phyloP scores from a whole-genome alignment of 805 yeast species.

The Torulaspora delbrueckii region DNA sequence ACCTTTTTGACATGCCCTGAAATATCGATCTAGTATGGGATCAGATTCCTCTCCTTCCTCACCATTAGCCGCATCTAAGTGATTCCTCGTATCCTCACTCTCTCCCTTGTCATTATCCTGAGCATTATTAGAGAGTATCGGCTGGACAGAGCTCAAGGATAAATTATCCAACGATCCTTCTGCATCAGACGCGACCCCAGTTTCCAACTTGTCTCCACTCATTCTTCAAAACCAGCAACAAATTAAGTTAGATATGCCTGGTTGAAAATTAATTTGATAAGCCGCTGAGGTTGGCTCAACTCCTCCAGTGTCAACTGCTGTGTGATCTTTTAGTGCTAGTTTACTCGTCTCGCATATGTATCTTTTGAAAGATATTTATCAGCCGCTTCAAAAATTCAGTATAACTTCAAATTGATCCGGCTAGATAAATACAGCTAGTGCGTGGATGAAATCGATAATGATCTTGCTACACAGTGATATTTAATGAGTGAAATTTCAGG shows the following conservation, averaged over 20 bases:
- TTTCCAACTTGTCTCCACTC: background rate
- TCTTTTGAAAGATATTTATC: background rate
- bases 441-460: background rate
- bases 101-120: background rate
- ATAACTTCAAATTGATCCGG: background rate
- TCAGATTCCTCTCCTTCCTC: conserved; percentile 3
- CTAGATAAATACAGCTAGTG: background rate
- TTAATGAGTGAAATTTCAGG: background rate
- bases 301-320: background rate
- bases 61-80: background rate
- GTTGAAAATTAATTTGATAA: background rate
- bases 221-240: background rate
- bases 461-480: background rate
- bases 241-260: background rate
- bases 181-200: background rate
- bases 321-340: background rate
- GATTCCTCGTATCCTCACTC: background rate
- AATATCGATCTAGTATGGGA: conserved; percentile 22
- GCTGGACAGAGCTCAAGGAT: conserved; percentile 19
- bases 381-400: background rate
- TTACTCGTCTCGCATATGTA: background rate
- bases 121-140: conserved; percentile 14
- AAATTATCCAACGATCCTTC: conserved; percentile 9
- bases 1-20: conserved; percentile 61
- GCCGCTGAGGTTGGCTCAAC: background rate